Evolutionary conservation across 495 filamentous ascomycete genomes (phyloP).

Genomic region (Aspergillus bridgeri): DNA sequence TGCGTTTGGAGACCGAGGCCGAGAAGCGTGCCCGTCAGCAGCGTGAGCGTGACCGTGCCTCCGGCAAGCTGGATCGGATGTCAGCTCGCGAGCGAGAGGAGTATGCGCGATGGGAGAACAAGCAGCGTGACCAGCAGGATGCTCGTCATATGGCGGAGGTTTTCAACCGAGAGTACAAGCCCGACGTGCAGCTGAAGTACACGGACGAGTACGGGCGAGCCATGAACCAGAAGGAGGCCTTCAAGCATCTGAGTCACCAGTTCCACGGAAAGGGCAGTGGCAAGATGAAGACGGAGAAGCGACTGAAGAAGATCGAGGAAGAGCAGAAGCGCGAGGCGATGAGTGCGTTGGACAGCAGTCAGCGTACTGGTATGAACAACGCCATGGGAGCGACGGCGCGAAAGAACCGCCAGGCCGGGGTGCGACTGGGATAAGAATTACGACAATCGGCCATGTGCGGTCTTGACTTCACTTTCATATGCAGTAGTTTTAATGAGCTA

Average conservation of each 20-base stretch:
- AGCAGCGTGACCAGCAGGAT: conserved; percentile 75
- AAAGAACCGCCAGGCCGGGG: conserved; percentile 85
- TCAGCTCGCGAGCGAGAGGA: conserved; percentile 87
- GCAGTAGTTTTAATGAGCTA: conserved; percentile 4
- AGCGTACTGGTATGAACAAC: conserved; percentile 77
- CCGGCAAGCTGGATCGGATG: conserved; percentile 81
- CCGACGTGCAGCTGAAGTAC: conserved; percentile 84
- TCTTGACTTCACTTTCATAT: not conserved
- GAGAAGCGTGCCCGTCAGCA: conserved; percentile 77
- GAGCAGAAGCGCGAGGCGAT: conserved; percentile 83
- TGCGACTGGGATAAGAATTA: conserved; percentile 63
- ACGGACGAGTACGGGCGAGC: conserved; percentile 79
- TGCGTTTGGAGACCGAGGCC: conserved; percentile 64
- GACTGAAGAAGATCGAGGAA: conserved; percentile 93
- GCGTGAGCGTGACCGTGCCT: conserved; percentile 80
- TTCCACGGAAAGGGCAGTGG: conserved; percentile 98
- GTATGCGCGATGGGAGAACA: conserved; percentile 81
- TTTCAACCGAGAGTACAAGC: conserved; percentile 84
- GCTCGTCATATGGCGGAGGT: conserved; percentile 75
- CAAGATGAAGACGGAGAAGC: conserved; percentile 97
- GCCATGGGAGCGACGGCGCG: conserved; percentile 69
- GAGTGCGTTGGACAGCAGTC: conserved; percentile 76
- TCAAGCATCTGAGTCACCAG: conserved; percentile 90
- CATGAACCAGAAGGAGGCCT: conserved; percentile 93
- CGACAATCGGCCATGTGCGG: not conserved